Base-by-base conservation (phyloP, 2,329 filamentous ascomycete species). In the Xylaria sp. region DNA sequence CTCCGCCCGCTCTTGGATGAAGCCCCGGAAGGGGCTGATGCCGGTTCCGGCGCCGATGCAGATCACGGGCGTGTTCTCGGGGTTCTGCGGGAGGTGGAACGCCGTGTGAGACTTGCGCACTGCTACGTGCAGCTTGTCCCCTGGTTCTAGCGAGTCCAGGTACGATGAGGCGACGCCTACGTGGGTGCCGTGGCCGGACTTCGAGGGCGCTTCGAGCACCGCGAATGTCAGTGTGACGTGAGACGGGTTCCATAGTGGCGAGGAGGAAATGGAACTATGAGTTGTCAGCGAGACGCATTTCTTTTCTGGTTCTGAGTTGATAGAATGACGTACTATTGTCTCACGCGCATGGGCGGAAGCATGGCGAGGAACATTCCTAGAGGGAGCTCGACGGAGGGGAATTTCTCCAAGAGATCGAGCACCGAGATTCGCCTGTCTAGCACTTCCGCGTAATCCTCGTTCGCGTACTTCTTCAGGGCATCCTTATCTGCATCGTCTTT, bases 261-360 rank as follows among this genome's bases (percentile, higher is more conserved):
- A 93, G 0, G 91, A 93, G 0, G 92, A 93, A 75, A 94, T 93
- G 37, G 90, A 92, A 73, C 82, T 84, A 63, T 10, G 18, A 16
- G 8, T 35, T 27, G 72, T 77, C 64, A 77, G 73, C 32, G 9
- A 54, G 44, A 32, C 37, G 16, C 37, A 2, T 29, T 42, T 40
- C 18, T 16, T 16, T 10, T 8, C 18, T 48, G 9, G 13, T 21
- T 13, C 21, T 1, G 29, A 23, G 29, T 86, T 85, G 84, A 87
- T 18, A 8, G n/a, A 13, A 23, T 8, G 66, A 89, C 89, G 9
- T 83, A 87, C 82, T 94, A 94, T 78, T 93, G 90, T n/a, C 92
- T 87, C 47, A 92, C 85, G 32, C 92, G 89, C 89, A 96, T 92
- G 0, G 92, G 90, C 1, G 91, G 91, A 0, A 94, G 85, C 84